Evolutionary conservation across 805 yeast species (phyloP).

Genomic region (Henningerozyma blattae): DNA sequence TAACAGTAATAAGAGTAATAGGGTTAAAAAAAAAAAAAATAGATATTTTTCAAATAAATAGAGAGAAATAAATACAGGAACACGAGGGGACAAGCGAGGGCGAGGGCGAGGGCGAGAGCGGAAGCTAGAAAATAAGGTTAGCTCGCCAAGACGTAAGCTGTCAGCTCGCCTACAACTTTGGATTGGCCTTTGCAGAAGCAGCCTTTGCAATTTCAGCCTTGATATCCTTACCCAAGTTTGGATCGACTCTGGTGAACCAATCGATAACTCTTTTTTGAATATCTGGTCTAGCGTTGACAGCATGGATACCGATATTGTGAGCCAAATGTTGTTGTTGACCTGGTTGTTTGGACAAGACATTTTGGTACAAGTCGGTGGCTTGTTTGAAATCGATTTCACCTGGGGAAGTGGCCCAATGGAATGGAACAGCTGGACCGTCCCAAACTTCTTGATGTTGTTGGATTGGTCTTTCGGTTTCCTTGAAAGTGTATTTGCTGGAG

Average conservation of each 20-base stretch:
- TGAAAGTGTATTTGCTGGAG: constrained; percentile 27
- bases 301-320: constrained; percentile 73
- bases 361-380: constrained; percentile 59
- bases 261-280: constrained; percentile 72
- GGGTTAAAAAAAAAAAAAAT: too few species aligned
- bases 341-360: constrained; percentile 60
- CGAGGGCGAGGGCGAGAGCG: neutral
- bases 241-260: constrained; percentile 61
- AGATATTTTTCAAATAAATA: too few species aligned
- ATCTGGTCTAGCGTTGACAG: constrained; percentile 50
- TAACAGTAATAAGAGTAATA: too few species aligned
- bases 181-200: neutral
- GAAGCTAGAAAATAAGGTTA: too few species aligned
- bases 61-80: too few species aligned
- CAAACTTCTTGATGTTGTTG: constrained; percentile 69
- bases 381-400: constrained; percentile 68
- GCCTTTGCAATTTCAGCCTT: constrained; percentile 29
- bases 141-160: too few species aligned
- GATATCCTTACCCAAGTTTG: constrained; percentile 54
- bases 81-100: too few species aligned
- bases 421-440: constrained; percentile 73
- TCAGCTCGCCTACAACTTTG: constrained; percentile 7
- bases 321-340: constrained; percentile 77
- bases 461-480: constrained; percentile 22
- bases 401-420: constrained; percentile 63